phyloP scores from a whole-genome alignment of 2,329 filamentous ascomycete genomes.

The Sporothrix protearum region DNA sequence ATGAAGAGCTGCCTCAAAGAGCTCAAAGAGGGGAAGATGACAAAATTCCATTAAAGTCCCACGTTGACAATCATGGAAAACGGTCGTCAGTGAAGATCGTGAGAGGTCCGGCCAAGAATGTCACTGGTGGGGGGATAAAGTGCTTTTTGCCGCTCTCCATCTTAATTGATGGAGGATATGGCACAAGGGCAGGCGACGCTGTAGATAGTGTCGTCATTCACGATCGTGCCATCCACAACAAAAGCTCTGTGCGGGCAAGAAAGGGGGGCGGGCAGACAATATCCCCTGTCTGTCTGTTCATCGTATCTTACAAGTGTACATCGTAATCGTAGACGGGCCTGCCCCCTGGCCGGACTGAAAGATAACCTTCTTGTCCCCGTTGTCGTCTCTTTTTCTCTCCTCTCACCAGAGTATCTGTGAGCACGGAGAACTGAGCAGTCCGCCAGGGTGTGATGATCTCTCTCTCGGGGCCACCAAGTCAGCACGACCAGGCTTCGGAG shows the following conservation, averaged over 20 bases:
- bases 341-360: neutral
- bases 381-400: neutral
- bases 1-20: conserved; percentile 5
- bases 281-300: neutral
- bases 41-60: neutral
- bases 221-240: neutral
- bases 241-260: conserved; percentile 14
- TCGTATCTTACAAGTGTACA: too few relatives aligned
- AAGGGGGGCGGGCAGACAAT: neutral
- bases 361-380: neutral
- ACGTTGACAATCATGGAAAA: neutral
- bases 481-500: conserved; percentile 11
- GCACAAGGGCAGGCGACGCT: neutral
- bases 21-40: too few relatives aligned
- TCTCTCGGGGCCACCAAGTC: neutral
- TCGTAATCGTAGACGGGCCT: too few relatives aligned
- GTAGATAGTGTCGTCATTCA: neutral
- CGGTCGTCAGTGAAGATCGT: neutral
- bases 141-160: conserved; percentile 22
- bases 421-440: neutral
- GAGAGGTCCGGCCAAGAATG: neutral
- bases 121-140: conserved; percentile 10
- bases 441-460: neutral
- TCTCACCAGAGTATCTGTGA: conserved; percentile 13
- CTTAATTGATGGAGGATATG: conserved; percentile 7